Evolutionary conservation across 345 rosid species (phyloP).

Genomic region (Fremontodendron californicum): DNA sequence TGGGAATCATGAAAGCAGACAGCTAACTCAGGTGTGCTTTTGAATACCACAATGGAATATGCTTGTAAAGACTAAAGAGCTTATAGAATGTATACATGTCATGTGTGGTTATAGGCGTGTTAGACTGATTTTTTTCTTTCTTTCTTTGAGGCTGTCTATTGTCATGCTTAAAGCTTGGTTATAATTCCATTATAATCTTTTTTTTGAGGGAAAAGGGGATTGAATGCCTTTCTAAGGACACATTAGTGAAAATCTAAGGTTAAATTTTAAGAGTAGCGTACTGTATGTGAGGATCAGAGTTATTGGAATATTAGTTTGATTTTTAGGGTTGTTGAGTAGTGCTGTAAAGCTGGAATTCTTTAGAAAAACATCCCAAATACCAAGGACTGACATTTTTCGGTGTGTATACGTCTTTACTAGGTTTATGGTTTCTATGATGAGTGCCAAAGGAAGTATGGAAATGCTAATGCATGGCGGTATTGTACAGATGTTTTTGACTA

Average conservation of each 20-base stretch:
- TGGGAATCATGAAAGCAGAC: conserved; percentile 99
- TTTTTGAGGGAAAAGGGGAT: background rate
- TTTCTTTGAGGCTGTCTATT: background rate
- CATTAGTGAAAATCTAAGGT: background rate
- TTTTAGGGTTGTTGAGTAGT: background rate
- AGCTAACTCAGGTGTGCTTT: conserved; percentile 86
- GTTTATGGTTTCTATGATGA: conserved; percentile 99
- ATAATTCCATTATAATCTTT: background rate
- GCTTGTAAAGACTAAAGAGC: background rate
- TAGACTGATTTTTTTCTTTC: background rate
- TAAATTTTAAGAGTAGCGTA: background rate
- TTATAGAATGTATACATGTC: background rate
- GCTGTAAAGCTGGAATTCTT: background rate
- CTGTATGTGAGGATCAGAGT: background rate
- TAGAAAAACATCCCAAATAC: background rate
- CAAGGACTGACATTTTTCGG: conserved; percentile 3
- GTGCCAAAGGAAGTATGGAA: conserved; percentile 99
- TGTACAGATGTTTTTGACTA: conserved; percentile 99
- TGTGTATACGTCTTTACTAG: conserved; percentile 23
- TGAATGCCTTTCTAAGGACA: background rate
- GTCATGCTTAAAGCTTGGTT: background rate
- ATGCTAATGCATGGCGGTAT: conserved; percentile 99
- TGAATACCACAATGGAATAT: background rate
- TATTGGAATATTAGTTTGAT: background rate
- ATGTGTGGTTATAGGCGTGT: background rate